Conservation (phyloP, 148 eudicot genomes). For the Fagopyrum tataricum region DNA sequence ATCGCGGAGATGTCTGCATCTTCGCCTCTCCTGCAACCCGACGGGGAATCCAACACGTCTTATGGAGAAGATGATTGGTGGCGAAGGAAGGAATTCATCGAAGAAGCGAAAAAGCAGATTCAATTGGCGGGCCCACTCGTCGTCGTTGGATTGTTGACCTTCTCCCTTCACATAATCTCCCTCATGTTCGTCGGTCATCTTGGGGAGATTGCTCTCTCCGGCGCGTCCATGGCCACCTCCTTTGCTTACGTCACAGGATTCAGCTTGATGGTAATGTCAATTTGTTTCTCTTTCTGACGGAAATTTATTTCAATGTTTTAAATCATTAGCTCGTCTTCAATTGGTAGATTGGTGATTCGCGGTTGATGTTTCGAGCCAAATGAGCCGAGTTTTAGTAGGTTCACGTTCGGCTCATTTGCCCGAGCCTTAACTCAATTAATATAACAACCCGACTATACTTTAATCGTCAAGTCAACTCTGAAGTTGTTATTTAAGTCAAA, state of each 20-base stretch:
- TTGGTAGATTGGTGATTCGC: too few species aligned
- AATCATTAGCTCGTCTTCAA: not conserved
- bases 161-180: slow-evolving; percentile 8
- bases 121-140: not conserved
- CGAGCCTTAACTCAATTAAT: too few species aligned
- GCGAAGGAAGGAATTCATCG: not conserved
- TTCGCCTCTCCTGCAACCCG: too few species aligned
- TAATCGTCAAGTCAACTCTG: too few species aligned
- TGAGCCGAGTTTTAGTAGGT: not conserved
- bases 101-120: not conserved
- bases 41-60: too few species aligned
- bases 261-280: not conserved
- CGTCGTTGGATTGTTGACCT: not conserved
- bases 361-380: too few species aligned
- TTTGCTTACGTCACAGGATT: slow-evolving; percentile 4
- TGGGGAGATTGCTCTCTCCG: not conserved
- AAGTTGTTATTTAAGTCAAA: too few species aligned
- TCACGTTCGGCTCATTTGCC: not conserved
- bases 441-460: too few species aligned
- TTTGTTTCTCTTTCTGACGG: not conserved
- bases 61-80: not conserved
- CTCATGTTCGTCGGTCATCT: slow-evolving; percentile 12
- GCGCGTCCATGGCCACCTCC: slow-evolving; percentile 9
- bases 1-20: too few species aligned
- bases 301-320: not conserved